These are phyloP conservation scores for Fusarium sp. DNA, from an alignment of 2,329 filamentous ascomycete species.

Conservation along the genomic window DNA sequence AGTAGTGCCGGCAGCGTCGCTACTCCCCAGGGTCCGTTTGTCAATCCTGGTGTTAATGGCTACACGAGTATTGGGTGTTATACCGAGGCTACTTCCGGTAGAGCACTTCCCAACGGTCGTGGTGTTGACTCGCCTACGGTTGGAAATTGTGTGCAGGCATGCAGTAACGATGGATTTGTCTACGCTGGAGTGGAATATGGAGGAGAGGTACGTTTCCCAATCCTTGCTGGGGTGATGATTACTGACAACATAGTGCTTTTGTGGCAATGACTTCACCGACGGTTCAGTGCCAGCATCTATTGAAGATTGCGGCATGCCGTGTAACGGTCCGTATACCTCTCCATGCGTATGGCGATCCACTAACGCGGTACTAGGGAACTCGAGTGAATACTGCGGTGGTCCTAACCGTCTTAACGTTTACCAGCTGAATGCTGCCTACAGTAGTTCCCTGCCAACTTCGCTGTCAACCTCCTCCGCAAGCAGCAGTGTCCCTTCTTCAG, in stretches of 20 bases:
- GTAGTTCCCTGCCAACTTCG: conserved; percentile 10
- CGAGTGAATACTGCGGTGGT: conserved; percentile 55
- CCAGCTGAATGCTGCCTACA: conserved; percentile 35
- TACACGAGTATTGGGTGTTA: conserved; percentile 56
- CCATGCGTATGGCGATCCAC: rapidly evolving
- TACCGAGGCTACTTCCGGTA: conserved; percentile 50
- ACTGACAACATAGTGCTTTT: conserved; percentile 50
- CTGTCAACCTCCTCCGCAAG: neutral
- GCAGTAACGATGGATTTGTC: conserved; percentile 45
- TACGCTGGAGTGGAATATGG: conserved; percentile 57
- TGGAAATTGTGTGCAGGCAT: conserved; percentile 51
- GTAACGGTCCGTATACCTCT: conserved; percentile 44
- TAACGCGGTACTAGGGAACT: conserved; percentile 45
- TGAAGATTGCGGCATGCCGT: conserved; percentile 53
- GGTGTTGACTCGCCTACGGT: conserved; percentile 49
- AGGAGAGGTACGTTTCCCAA: conserved; percentile 48
- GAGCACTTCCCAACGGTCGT: conserved; percentile 51
- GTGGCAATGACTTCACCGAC: conserved; percentile 48
- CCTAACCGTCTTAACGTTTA: conserved; percentile 54
- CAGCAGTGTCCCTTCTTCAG: neutral
- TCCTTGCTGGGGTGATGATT: rapidly evolving
- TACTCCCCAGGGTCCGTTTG: conserved; percentile 35
- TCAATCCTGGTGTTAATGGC: conserved; percentile 55
- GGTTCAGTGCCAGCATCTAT: conserved; percentile 50
- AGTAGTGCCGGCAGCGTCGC: neutral